Percentiles rank a stretch among this genome's conserved stretches.
Evolutionary conservation across 2,329 filamentous ascomycete genomes (phyloP).

Genomic region (Colletotrichum lupini): DNA sequence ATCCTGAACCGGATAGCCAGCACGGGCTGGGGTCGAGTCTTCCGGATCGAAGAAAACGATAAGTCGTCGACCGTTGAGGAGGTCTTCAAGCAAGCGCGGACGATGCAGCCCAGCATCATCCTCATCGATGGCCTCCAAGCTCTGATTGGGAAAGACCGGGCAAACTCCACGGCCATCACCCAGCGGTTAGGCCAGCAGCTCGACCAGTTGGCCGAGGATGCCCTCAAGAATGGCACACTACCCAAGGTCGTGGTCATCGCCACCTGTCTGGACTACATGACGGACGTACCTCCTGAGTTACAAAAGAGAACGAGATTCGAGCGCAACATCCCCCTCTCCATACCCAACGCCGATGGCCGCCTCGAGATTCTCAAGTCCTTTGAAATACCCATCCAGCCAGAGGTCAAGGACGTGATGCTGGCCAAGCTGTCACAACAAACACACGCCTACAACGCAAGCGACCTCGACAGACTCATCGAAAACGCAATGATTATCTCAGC

Average conservation of each 20-base stretch:
- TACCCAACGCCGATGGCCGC: slow-evolving; percentile 78
- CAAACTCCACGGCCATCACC: slow-evolving; percentile 61
- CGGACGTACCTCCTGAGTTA: slow-evolving; percentile 77
- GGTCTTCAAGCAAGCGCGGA: slow-evolving; percentile 75
- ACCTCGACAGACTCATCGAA: slow-evolving; percentile 73
- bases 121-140: slow-evolving; percentile 82
- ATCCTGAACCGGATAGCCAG: slow-evolving; percentile 75
- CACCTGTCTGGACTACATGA: slow-evolving; percentile 76
- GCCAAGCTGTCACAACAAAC: slow-evolving; percentile 76
- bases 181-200: slow-evolving; percentile 65
- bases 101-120: slow-evolving; percentile 79
- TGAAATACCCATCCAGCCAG: slow-evolving; percentile 56
- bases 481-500: slow-evolving; percentile 46
- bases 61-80: slow-evolving; percentile 72
- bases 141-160: slow-evolving; percentile 71
- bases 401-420: slow-evolving; percentile 63
- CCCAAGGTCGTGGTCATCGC: slow-evolving; percentile 78
- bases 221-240: slow-evolving; percentile 48
- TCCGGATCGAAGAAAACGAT: slow-evolving; percentile 67
- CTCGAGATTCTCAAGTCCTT: slow-evolving; percentile 79
- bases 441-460: slow-evolving; percentile 86
- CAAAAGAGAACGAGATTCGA: slow-evolving; percentile 73
- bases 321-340: slow-evolving; percentile 77
- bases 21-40: slow-evolving; percentile 77
- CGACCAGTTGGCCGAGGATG: slow-evolving; percentile 60